Conservation (phyloP, 129 eudicot species). For the Sambucus nigra region DNA sequence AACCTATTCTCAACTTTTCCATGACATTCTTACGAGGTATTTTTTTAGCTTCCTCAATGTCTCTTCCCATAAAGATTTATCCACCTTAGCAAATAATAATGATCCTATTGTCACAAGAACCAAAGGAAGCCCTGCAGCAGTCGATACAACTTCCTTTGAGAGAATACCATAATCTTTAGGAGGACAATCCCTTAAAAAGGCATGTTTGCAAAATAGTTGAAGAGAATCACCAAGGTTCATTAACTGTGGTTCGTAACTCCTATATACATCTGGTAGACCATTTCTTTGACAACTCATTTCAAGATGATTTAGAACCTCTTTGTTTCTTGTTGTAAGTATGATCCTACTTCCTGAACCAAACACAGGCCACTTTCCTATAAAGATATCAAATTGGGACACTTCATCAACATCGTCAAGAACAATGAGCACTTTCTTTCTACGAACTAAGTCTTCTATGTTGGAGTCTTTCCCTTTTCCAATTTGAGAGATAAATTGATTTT, state of each 20-base stretch:
- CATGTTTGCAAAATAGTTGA: neutral
- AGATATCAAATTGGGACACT: neutral
- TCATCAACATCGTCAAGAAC: neutral
- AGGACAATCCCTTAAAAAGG: neutral
- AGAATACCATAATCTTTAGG: neutral
- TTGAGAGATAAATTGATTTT: neutral
- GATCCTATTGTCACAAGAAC: too few relatives aligned
- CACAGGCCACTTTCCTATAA: too few relatives aligned
- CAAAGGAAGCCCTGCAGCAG: too few relatives aligned
- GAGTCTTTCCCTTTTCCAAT: neutral
- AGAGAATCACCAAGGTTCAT: neutral
- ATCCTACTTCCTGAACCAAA: neutral
- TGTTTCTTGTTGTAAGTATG: neutral
- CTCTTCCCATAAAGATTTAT: too few relatives aligned
- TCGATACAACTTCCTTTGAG: too few relatives aligned
- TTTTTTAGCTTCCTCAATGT: too few relatives aligned
- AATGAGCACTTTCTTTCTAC: neutral
- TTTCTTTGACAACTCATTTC: neutral
- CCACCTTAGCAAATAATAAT: too few relatives aligned
- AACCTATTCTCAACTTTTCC: neutral
- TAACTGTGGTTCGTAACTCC: neutral
- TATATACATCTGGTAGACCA: too few relatives aligned
- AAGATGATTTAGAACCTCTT: neutral
- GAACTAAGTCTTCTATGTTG: neutral
- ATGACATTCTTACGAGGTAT: too few relatives aligned